Evolutionary conservation across 768 basidiomycete genomes (phyloP).

Genomic region (Leccinum imitatum): DNA sequence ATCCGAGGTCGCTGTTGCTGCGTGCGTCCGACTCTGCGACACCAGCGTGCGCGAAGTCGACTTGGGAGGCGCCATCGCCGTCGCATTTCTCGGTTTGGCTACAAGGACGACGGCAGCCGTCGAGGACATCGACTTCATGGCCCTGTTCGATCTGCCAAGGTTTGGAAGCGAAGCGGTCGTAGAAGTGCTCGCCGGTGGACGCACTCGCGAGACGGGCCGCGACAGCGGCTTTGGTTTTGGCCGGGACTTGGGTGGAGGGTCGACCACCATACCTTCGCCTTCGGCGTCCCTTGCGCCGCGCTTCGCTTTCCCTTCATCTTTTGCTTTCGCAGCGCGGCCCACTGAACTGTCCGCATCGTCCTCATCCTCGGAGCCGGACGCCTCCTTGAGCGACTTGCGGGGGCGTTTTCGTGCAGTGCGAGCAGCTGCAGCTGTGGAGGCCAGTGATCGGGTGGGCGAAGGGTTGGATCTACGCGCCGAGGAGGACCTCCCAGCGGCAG

Average conservation of each 20-base stretch:
- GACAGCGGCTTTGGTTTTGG: constrained; percentile 10
- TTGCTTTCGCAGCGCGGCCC: constrained; percentile 10
- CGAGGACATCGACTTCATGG: constrained; percentile 2
- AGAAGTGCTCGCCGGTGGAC: constrained; percentile 7
- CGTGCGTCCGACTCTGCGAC: constrained; percentile 22
- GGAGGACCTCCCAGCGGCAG: constrained; percentile 6
- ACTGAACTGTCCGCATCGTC: constrained; percentile 13
- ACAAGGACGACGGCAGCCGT: neutral
- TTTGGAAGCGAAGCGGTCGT: neutral
- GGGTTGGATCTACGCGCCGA: constrained; percentile 24
- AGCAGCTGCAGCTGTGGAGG: neutral
- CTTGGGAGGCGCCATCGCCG: constrained; percentile 11
- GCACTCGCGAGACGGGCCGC: constrained; percentile 12
- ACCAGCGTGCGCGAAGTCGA: constrained; percentile 17
- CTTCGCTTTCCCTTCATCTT: constrained; percentile 5
- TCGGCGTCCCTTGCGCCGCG: neutral
- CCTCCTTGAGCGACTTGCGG: constrained; percentile 22
- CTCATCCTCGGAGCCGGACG: constrained; percentile 17
- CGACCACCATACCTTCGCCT: constrained; percentile 10
- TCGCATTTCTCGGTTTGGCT: neutral
- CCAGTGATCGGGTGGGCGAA: constrained; percentile 26
- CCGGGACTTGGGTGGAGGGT: constrained; percentile 14
- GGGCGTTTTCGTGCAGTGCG: constrained; percentile 25
- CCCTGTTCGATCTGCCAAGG: neutral
- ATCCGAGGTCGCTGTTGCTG: constrained; percentile 14